Evolutionary conservation across 2,329 filamentous ascomycete genomes (phyloP).

Genomic region (Pyrenochaeta sp.): DNA sequence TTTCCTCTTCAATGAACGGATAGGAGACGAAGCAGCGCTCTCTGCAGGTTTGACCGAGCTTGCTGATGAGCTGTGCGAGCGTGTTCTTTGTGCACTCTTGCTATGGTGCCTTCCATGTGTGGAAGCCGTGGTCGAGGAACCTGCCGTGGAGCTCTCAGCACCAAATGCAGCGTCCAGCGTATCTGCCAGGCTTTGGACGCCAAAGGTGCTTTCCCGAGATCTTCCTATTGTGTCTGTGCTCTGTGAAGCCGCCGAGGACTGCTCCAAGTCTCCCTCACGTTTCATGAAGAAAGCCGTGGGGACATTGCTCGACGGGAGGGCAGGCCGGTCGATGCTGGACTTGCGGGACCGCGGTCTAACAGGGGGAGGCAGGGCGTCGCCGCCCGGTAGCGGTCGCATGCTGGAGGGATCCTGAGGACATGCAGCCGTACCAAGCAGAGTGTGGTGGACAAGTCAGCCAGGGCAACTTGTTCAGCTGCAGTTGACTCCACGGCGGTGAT

Average conservation of each 20-base stretch:
- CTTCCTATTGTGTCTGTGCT: slow-evolving; percentile 17
- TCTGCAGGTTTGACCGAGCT: slow-evolving; percentile 25
- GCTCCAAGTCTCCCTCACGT: slow-evolving; percentile 60
- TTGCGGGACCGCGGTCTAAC: slow-evolving; percentile 47
- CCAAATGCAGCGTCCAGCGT: slow-evolving; percentile 55
- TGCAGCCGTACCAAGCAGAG: slow-evolving; percentile 6
- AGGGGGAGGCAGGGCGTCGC: slow-evolving; percentile 41
- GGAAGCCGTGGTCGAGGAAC: slow-evolving; percentile 32
- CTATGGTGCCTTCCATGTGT: slow-evolving; percentile 40
- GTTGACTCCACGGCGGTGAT: slow-evolving; percentile 10
- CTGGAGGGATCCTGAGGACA: slow-evolving; percentile 6
- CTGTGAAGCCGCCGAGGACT: slow-evolving; percentile 39
- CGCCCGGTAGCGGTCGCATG: slow-evolving; percentile 47
- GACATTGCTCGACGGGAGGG: slow-evolving; percentile 41
- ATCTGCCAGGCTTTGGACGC: slow-evolving; percentile 65
- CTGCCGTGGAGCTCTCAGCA: slow-evolving; percentile 29
- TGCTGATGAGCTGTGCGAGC: slow-evolving; percentile 31
- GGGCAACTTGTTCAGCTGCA: slow-evolving; percentile 10
- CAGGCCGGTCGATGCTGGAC: slow-evolving; percentile 45
- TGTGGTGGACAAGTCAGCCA: slow-evolving; percentile 2
- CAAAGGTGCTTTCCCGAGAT: slow-evolving; percentile 58
- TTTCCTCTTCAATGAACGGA: slow-evolving; percentile 30
- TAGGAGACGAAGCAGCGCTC: slow-evolving; percentile 25
- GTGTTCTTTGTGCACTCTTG: slow-evolving; percentile 30
- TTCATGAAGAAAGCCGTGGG: slow-evolving; percentile 68